Conservation (phyloP, 225 moss, liverwort and hornwort genomes). For the Pseudoscleropodium purum region DNA sequence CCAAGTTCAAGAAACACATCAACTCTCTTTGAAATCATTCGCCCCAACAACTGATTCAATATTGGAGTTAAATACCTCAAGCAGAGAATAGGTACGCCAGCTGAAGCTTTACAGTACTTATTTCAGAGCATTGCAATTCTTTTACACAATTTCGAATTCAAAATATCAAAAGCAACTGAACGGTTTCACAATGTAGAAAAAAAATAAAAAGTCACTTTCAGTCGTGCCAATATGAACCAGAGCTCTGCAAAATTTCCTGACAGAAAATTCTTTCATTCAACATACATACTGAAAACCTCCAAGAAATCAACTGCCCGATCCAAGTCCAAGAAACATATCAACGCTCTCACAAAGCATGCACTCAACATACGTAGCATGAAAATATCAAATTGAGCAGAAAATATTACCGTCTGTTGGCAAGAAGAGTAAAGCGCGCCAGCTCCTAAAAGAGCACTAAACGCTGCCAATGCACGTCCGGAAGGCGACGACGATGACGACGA, state of each 20-base stretch:
- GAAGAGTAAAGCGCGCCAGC: conserved; percentile 18
- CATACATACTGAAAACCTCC: background rate
- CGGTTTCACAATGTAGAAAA: background rate
- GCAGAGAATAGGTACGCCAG: background rate
- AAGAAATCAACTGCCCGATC: background rate
- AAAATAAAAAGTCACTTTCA: background rate
- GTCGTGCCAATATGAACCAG: background rate
- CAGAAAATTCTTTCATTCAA: background rate
- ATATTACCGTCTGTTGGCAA: conserved; percentile 16
- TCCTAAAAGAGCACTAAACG: conserved; percentile 24
- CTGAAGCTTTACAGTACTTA: background rate
- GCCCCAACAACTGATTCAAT: background rate
- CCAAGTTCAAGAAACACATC: background rate
- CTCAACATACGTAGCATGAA: background rate
- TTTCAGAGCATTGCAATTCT: background rate
- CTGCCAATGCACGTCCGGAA: conserved; percentile 12
- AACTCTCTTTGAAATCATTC: background rate
- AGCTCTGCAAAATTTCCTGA: background rate
- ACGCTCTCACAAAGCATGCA: background rate
- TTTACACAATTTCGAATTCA: background rate
- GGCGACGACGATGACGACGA: background rate
- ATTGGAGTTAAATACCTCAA: background rate
- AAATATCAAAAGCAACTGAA: background rate
- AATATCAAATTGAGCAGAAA: background rate
- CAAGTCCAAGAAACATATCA: background rate